Base-by-base conservation (phyloP, 1,139 yeast genomes). In the Diutina mesorugosa region DNA sequence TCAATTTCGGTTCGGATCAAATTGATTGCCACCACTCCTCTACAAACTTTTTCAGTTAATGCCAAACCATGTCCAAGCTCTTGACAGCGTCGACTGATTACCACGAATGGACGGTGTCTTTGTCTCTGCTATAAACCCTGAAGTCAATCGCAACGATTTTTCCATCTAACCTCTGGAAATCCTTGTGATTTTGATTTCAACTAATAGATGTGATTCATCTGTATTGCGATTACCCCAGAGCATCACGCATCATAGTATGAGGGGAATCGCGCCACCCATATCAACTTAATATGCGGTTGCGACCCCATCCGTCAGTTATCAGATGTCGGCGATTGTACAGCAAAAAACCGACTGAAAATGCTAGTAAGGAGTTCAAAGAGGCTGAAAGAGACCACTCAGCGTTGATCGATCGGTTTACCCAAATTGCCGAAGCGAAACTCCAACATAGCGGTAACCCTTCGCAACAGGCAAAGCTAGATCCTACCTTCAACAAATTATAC, bases 361-460 rank as follows among this genome's bases (percentile, higher is more conserved):
- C n/a, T 35, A n/a, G 41, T n/a, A 35, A 35, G 14, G 2, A 14
- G 6, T 10, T 16, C 41, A 16, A 12, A 12, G 14, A 35, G 14
- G 6, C 41, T 12, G 51, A 29, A 14, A 18, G 32, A 10, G 38
- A 52, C 12, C 51, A 57, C 1, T 48, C 56, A 18, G 69, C 69
- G 0, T 55, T 67, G 7, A 62, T 63, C 0, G 63, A 63, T n/a
- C 60, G 74, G 55, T 69, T 72, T 60, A 62, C 64, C 41, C 70
- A 67, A 54, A 70, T 73, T 28, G 58, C 72, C 8, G 72, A 69
- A 28, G 67, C 67, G 30, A 66, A 72, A 54, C 58, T 71, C 63
- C 5, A 28, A 45, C 51, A 16, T 62, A 58, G 47, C 51, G 38
- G 52, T 0, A 55, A 57, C 9, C 45, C 57, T n/a, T 58, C 63